Evolutionary conservation across 2,329 filamentous ascomycete species (phyloP).

Genomic region (Camillea tinctor): DNA sequence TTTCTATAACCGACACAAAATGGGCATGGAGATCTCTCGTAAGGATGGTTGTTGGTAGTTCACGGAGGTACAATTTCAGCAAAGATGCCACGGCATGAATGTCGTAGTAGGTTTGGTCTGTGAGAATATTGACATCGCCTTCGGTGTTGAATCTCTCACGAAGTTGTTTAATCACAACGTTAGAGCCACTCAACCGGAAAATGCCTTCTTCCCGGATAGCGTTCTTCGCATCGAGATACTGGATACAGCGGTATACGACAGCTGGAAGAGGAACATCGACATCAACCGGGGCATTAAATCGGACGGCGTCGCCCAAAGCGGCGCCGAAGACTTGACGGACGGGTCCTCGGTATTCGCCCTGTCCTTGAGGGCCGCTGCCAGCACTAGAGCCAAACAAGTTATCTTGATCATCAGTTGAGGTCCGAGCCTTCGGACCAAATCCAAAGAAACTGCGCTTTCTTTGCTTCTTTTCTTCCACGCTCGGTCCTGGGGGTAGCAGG

Average conservation of each 20-base stretch:
- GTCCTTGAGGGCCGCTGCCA: conserved; percentile 36
- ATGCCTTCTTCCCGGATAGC: conserved; percentile 89
- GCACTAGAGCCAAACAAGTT: conserved; percentile 51
- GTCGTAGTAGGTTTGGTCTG: conserved; percentile 84
- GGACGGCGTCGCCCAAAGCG: conserved; percentile 80
- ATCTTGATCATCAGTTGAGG: conserved; percentile 59
- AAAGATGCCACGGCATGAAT: conserved; percentile 94
- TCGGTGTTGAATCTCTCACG: conserved; percentile 92
- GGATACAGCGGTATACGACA: conserved; percentile 92
- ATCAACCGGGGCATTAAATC: conserved; percentile 71
- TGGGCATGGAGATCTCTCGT: conserved; percentile 88
- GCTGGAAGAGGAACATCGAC: conserved; percentile 77
- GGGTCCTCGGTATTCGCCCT: conserved; percentile 48
- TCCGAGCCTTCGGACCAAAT: conserved; percentile 60
- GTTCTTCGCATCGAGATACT: conserved; percentile 82
- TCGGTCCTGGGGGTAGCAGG: conserved; percentile 45
- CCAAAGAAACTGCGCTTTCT: conserved; percentile 79
- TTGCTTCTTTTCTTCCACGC: conserved; percentile 70
- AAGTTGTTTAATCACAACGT: conserved; percentile 85
- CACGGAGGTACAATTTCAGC: conserved; percentile 89
- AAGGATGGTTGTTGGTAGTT: conserved; percentile 86
- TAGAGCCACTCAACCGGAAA: conserved; percentile 95
- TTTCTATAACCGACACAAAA: conserved; percentile 81
- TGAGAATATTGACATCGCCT: conserved; percentile 83
- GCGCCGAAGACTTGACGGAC: conserved; percentile 79